Conservation (phyloP, 495 filamentous ascomycete species). For the Trichocladium uniseriatum region DNA sequence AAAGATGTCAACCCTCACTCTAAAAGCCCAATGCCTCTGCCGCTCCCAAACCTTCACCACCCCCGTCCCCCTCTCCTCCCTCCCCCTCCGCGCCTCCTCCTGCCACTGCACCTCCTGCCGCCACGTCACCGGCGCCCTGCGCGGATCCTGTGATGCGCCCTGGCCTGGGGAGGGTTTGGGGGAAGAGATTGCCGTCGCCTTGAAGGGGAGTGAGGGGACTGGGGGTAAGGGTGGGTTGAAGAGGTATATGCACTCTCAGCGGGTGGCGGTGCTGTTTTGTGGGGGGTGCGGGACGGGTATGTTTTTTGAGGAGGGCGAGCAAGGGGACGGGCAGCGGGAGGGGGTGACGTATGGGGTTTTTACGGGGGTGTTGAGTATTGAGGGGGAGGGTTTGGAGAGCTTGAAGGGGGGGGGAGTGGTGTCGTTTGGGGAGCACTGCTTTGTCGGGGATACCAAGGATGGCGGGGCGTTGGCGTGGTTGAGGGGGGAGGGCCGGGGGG, state of each 20-base stretch:
- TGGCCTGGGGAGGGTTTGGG: conserved; percentile 13
- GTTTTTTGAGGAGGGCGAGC: conserved; percentile 33
- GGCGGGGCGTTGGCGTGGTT: conserved; percentile 36
- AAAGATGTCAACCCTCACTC: conserved; percentile 10
- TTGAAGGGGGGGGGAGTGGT: too few species aligned
- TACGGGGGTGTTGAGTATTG: too few species aligned
- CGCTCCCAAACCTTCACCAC: conserved; percentile 22
- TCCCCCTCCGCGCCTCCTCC: conserved; percentile 20
- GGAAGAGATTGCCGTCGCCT: neutral
- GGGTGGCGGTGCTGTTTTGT: conserved; percentile 33
- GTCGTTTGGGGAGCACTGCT: too few species aligned
- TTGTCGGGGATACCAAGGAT: conserved; percentile 36
- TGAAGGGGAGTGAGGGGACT: too few species aligned
- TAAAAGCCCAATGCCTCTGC: conserved; percentile 28
- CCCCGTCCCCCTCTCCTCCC: conserved; percentile 8
- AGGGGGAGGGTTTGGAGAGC: too few species aligned
- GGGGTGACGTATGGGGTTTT: too few species aligned
- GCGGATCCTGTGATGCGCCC: conserved; percentile 9
- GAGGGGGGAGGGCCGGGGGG: conserved; percentile 5
- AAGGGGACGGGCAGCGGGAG: too few species aligned
- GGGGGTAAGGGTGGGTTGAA: too few species aligned
- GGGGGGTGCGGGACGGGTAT: conserved; percentile 36
- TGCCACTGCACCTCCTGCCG: conserved; percentile 41
- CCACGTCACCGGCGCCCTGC: conserved; percentile 28
- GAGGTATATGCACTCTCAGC: conserved; percentile 27